Evolutionary conservation across 2,329 filamentous ascomycete species (phyloP).

Genomic region (Monilinia fructigena): DNA sequence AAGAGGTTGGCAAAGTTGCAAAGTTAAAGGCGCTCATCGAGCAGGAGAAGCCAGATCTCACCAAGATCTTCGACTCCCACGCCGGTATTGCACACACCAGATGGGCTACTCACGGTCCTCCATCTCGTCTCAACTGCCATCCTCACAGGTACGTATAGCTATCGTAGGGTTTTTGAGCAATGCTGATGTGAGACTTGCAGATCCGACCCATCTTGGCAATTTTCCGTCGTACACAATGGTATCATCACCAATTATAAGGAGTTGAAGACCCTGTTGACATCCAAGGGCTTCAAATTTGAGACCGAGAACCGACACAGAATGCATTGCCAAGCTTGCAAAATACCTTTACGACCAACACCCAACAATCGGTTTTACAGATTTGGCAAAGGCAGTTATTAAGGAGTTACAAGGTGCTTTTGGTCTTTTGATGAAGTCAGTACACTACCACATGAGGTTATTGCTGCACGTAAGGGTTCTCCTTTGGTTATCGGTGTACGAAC

Average conservation of each 20-base stretch:
- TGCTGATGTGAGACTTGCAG: conserved; percentile 47
- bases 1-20: conserved; percentile 98
- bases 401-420: conserved; percentile 98
- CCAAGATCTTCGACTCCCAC: conserved; percentile 95
- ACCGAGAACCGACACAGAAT: conserved; percentile 99
- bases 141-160: conserved; percentile 75
- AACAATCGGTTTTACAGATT: conserved; percentile 89
- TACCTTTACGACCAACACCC: conserved; percentile 96
- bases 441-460: conserved; percentile 97
- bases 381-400: conserved; percentile 96
- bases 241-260: conserved; percentile 99
- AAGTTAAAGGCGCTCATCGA: conserved; percentile 94
- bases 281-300: conserved; percentile 98
- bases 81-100: conserved; percentile 98
- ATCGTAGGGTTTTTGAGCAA: not conserved
- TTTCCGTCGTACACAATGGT: conserved; percentile 96
- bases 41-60: conserved; percentile 76
- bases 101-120: conserved; percentile 96
- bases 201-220: conserved; percentile 94
- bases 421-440: conserved; percentile 94
- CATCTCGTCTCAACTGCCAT: conserved; percentile 94
- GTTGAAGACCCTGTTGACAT: conserved; percentile 85
- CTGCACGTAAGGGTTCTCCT: conserved; percentile 96
- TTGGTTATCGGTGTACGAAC: conserved; percentile 97
- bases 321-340: conserved; percentile 97